Evolutionary conservation across 192 early-diverging fungal species (phyloP).

Genomic region (Linnemannia hyalina): DNA sequence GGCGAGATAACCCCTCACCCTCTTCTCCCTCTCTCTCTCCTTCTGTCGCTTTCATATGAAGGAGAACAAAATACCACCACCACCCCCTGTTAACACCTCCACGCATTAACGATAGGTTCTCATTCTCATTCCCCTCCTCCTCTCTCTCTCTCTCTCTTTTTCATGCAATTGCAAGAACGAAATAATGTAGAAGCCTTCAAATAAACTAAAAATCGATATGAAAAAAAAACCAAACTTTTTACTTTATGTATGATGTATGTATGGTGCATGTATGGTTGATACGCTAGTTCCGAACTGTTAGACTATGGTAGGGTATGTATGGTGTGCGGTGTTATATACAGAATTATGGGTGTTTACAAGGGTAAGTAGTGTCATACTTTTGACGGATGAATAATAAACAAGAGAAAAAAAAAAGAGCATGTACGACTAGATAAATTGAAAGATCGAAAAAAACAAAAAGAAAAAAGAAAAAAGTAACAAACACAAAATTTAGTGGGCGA

Average conservation of each 20-base stretch:
- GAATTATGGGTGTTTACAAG: not conserved
- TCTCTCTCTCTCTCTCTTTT: not conserved
- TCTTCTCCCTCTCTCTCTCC: not conserved
- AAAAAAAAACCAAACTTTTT: too few relatives aligned
- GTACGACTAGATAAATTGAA: not conserved
- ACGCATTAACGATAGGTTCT: too few relatives aligned
- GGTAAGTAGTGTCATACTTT: not conserved
- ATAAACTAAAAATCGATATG: too few relatives aligned
- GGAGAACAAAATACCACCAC: too few relatives aligned
- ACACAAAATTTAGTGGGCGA: conserved; percentile 11
- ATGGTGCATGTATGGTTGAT: too few relatives aligned
- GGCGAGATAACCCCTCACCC: not conserved
- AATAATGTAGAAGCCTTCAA: not conserved
- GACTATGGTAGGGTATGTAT: not conserved
- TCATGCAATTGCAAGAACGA: not conserved
- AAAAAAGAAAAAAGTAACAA: not conserved
- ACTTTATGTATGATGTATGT: too few relatives aligned
- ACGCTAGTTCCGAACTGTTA: too few relatives aligned
- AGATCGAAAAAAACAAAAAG: conserved; percentile 6
- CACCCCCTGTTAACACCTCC: too few relatives aligned
- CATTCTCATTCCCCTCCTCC: not conserved
- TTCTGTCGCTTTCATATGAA: too few relatives aligned
- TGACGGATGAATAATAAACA: not conserved
- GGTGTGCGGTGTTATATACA: not conserved
- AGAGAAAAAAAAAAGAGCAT: not conserved